phyloP scores from a whole-genome alignment of 805 yeast species.

The Scheffersomyces stipitis region DNA sequence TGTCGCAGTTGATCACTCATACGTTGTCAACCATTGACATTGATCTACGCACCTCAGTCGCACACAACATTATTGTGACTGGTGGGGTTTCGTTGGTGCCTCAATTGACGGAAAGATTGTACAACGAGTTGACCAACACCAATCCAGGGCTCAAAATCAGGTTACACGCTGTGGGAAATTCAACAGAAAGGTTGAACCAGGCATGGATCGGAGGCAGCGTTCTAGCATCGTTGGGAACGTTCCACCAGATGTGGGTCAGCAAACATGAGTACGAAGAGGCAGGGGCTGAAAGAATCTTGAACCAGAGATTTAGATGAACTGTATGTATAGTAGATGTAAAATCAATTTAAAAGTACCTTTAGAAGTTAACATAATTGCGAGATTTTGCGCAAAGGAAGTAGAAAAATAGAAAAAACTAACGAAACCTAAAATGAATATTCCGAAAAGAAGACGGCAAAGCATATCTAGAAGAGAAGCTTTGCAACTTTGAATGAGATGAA shows the following conservation, averaged over 20 bases:
- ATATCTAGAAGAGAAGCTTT: no score
- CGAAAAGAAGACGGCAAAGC: no score
- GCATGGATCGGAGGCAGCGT: slow-evolving; percentile 94
- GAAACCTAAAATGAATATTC: no score
- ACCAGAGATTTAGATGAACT: slow-evolving; percentile 75
- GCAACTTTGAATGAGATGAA: no score
- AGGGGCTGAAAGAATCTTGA: slow-evolving; percentile 77
- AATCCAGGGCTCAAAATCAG: slow-evolving; percentile 87
- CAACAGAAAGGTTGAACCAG: slow-evolving; percentile 74
- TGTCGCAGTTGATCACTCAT: slow-evolving; percentile 60
- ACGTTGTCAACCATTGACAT: slow-evolving; percentile 66
- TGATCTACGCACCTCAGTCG: slow-evolving; percentile 79
- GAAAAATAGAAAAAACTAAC: no score
- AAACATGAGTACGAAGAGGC: slow-evolving; percentile 84
- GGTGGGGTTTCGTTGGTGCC: slow-evolving; percentile 84
- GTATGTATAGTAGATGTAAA: no score
- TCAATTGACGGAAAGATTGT: slow-evolving; percentile 74
- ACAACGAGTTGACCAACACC: slow-evolving; percentile 62
- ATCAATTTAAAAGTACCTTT: no score
- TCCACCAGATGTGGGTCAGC: slow-evolving; percentile 94
- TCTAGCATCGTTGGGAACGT: slow-evolving; percentile 83
- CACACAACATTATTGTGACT: slow-evolving; percentile 83
- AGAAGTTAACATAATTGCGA: no score
- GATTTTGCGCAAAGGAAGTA: no score
- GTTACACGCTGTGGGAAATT: slow-evolving; percentile 76